Evolutionary conservation across 768 basidiomycete genomes (phyloP).

Genomic region (Mycena galericulata): DNA sequence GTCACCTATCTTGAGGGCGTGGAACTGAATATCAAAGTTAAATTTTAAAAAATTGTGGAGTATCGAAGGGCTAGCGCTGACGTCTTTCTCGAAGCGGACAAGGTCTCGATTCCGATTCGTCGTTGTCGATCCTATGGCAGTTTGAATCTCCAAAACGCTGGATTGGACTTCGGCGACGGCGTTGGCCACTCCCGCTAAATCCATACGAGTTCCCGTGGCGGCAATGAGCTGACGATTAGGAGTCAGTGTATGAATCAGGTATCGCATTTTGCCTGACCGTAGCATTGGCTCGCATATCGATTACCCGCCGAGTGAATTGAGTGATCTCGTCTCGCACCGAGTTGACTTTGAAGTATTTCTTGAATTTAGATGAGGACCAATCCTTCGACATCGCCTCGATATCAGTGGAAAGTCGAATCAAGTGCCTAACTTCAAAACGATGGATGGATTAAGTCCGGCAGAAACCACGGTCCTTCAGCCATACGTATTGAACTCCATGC

Average conservation of each 20-base stretch:
- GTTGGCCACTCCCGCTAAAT: neutral
- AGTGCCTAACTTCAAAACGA: neutral
- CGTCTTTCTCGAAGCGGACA: neutral
- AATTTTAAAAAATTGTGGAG: no score
- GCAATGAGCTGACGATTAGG: neutral
- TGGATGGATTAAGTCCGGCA: no score
- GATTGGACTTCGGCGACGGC: neutral
- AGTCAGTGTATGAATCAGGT: no score
- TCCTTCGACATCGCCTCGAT: neutral
- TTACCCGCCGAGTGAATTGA: neutral
- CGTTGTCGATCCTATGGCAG: neutral
- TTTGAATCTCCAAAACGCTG: neutral
- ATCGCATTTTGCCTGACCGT: no score
- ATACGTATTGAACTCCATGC: neutral
- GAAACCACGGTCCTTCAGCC: no score
- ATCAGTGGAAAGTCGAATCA: neutral
- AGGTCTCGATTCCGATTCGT: neutral
- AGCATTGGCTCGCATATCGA: neutral
- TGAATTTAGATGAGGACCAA: constrained; percentile 16
- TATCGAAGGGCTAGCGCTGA: neutral
- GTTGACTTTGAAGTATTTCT: constrained; percentile 7
- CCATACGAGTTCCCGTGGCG: neutral
- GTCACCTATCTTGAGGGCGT: constrained; percentile 1
- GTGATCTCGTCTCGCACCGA: no score
- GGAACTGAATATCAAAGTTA: no score